These are phyloP conservation scores for Scheffersomyces insectosa DNA, from an alignment of 1,139 yeast genomes.

Conservation along the genomic window DNA sequence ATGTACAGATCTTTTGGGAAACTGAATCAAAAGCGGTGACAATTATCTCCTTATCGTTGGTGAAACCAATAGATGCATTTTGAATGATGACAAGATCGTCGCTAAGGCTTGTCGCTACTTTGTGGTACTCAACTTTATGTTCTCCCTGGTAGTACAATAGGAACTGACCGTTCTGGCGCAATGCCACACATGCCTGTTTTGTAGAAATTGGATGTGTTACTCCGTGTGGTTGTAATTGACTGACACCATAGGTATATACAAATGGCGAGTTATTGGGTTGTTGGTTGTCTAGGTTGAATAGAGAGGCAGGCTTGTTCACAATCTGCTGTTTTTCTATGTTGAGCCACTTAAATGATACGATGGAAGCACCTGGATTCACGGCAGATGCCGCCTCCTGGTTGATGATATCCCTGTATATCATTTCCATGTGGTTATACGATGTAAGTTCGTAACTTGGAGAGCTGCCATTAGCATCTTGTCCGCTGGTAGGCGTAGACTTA, in stretches of 20 bases:
- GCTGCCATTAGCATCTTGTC: constrained; percentile 4
- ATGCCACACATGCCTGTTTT: constrained; percentile 70
- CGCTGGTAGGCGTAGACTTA: background rate
- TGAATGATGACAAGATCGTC: constrained; percentile 28
- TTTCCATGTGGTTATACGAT: constrained; percentile 47
- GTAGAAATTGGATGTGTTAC: constrained; percentile 67
- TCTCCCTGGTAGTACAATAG: constrained; percentile 63
- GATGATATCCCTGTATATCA: constrained; percentile 42
- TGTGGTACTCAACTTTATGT: constrained; percentile 58
- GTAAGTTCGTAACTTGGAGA: constrained; percentile 46
- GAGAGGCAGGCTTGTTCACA: constrained; percentile 51
- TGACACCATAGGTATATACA: constrained; percentile 54
- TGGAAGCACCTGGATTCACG: constrained; percentile 19
- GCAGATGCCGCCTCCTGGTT: constrained; percentile 4
- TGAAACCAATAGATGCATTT: constrained; percentile 62
- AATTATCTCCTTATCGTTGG: constrained; percentile 49
- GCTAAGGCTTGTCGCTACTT: constrained; percentile 24
- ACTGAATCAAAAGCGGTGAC: constrained; percentile 48
- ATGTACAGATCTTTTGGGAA: constrained; percentile 46
- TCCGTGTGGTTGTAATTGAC: constrained; percentile 60
- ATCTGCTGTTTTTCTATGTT: constrained; percentile 65
- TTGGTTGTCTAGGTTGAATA: constrained; percentile 19
- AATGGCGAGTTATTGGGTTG: constrained; percentile 12
- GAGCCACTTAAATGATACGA: constrained; percentile 68
- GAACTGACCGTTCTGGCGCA: constrained; percentile 65